A percentile compares a stretch with the other conserved stretches of the same genome.
Evolutionary conservation across 352 stramenopile genomes (phyloP).

Genomic region (Elongisporangium anandrum): DNA sequence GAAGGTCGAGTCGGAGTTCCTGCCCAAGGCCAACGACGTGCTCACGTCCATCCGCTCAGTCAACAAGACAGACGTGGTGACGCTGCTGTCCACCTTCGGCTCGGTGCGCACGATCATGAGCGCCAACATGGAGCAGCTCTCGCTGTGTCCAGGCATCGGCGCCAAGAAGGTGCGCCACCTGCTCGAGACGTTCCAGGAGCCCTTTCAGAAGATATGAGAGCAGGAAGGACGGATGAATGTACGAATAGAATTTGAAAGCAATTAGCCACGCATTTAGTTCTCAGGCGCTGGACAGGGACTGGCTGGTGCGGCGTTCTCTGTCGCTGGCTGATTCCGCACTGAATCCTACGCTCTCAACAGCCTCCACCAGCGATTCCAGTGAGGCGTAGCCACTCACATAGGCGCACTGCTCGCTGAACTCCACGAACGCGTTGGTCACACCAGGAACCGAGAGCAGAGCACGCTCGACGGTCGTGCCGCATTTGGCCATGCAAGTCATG

Average conservation of each 20-base stretch:
- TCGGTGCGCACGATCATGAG: constrained; percentile 83
- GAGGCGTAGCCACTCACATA: constrained; percentile 64
- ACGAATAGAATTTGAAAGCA: constrained; percentile 4
- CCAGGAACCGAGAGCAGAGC: constrained; percentile 38
- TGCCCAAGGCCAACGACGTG: constrained; percentile 89
- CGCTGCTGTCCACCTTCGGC: constrained; percentile 91
- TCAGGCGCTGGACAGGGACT: constrained; percentile 53
- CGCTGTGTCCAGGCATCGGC: constrained; percentile 91
- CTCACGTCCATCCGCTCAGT: constrained; percentile 88
- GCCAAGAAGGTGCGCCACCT: constrained; percentile 93
- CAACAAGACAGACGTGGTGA: constrained; percentile 96
- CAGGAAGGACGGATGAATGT: no score
- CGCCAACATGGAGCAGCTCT: constrained; percentile 92
- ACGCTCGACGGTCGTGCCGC: constrained; percentile 61
- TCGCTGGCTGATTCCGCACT: constrained; percentile 40
- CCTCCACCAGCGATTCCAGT: constrained; percentile 44
- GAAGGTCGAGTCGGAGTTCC: constrained; percentile 88
- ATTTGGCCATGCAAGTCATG: constrained; percentile 62
- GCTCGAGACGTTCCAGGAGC: constrained; percentile 92
- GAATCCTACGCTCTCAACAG: constrained; percentile 67
- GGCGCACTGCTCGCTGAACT: constrained; percentile 67
- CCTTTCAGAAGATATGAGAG: constrained; percentile 81
- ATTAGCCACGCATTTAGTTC: constrained; percentile 10
- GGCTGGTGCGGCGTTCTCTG: constrained; percentile 6
- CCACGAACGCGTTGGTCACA: constrained; percentile 71